Evolutionary conservation across 129 eudicot genomes (phyloP), one percentile per base, ranked within the genome.

Genomic region (Artemisia tridentata): DNA sequence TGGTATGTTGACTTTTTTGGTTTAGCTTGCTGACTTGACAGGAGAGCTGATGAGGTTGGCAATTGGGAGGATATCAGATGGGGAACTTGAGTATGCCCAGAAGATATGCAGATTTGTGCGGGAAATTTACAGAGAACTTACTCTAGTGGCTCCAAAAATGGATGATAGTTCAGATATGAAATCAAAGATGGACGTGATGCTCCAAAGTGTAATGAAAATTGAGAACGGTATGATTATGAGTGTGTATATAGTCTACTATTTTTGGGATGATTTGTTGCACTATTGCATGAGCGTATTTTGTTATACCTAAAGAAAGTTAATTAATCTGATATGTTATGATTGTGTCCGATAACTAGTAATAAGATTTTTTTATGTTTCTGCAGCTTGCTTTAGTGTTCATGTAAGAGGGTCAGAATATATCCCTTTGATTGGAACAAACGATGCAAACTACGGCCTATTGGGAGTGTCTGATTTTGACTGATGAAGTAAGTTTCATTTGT

Each of bases 1-100:
- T 43, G 18, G 18, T 31, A 31, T 67, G 60, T 47, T 50, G 25
- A 46, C 12, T 50, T 58, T 84, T 68, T 58, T 72, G 56, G 69
- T 76, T 56, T 82, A 93, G 99, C 88, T 93, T 66, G 92, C 99
- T 0, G 99, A 93, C 78, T 86, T 93, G 82, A 93, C 99, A 1
- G 99, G 99, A 27, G 99, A 93, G 85, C 77, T 93, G 73, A 93
- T 93, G 99, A 89, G 99, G 88, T 77, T 93, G 71, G 99, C 99
- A 20, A 89, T 89, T 63, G 90, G 97, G 64, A 81, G 93, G 68
- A 85, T 93, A 78, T 93, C 99, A 11, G 99, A 90, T 62, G 98
- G 98, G 7, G 99, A 93, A 80, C 78, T 87, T 67, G 92, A 85
- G 25, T 89, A 81, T 87, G 99, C 99, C 20, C 81, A 90, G 76